Evolutionary conservation across 148 eudicot species (phyloP), one percentile per base, ranked within the genome.

Genomic region (Diospyros lotus): DNA sequence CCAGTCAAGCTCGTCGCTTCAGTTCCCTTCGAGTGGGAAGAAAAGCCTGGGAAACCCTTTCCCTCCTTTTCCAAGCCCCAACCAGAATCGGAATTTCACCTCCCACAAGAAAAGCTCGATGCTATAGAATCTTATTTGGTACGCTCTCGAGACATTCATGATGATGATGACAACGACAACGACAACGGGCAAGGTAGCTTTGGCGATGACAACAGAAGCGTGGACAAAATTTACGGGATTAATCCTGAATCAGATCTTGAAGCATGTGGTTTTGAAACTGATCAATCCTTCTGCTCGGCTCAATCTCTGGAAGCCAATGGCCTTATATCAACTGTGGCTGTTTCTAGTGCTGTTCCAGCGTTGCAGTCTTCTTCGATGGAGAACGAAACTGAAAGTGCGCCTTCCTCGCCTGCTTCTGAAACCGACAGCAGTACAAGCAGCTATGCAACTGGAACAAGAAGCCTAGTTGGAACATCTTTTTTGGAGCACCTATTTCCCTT

Each of bases 41-140:
- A 94, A 80, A 90, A 85, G 75, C 98, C 98, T 0, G 98, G 98
- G 73, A 94, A 80, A 66, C 96, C 98, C 18, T 91, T 94, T 40
- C 85, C 83, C 64, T 74, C 66, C 77, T 91, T 85, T 76, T 65
- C 73, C 13, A 71, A 68, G 54, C 76, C 78, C 46, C 41, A 75
- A 61, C 71, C 62, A 52, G 79, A 80, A 58, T 60, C 58, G 13
- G 48, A 6, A 42, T 45, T 10, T 66, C 77, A 66, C 17, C 79
- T 75, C 38, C 71, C 66, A 11, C 69, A 61, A 42, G 66, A 79
- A 48, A 72, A 75, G 15, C 68, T 58, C 77, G 79, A 43, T 78
- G 54, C 75, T 38, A 55, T 75, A 41, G 82, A 85, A 10, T 68
- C 74, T 6, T 80, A 87, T 76, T 82, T 84, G 4, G 78, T 81